phyloP scores from a whole-genome alignment of 371 early-diverging fungal genomes.

The Saksenaea vasiformis region DNA sequence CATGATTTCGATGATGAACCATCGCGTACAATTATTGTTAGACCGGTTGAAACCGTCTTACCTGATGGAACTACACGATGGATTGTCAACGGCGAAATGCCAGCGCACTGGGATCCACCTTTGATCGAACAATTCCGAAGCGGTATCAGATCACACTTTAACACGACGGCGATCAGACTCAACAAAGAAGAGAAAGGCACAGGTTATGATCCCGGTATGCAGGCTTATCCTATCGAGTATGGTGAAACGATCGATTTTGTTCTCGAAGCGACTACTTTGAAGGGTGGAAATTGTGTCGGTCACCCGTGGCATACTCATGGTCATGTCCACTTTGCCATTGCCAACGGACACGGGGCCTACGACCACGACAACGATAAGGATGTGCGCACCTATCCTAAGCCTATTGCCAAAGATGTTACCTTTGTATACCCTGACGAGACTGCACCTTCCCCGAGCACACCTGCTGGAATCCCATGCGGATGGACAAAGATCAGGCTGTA shows the following conservation, averaged over 20 bases:
- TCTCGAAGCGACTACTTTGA: slow-evolving; percentile 13
- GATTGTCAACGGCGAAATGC: slow-evolving; percentile 31
- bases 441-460: not conserved
- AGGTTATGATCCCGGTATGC: not conserved
- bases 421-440: slow-evolving; percentile 17
- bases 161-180: slow-evolving; percentile 17
- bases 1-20: slow-evolving; percentile 13
- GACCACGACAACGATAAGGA: slow-evolving; percentile 9
- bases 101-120: slow-evolving; percentile 10
- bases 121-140: slow-evolving; percentile 4
- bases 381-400: slow-evolving; percentile 7
- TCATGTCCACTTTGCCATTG: slow-evolving; percentile 24
- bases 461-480: slow-evolving; percentile 17
- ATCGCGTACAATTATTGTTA: slow-evolving; percentile 19
- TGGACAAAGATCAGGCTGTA: slow-evolving; percentile 29
- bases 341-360: slow-evolving; percentile 24
- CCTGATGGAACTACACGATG: slow-evolving; percentile 27
- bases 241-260: slow-evolving; percentile 25
- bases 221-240: slow-evolving; percentile 13
- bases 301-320: slow-evolving; percentile 40
- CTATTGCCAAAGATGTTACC: slow-evolving; percentile 21
- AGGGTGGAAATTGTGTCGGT: slow-evolving; percentile 7
- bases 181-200: slow-evolving; percentile 3
- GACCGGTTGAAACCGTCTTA: slow-evolving; percentile 8
- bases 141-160: slow-evolving; percentile 3